Evolutionary conservation across 2,329 filamentous ascomycete species (phyloP).

Genomic region (Penicillium nordicum): DNA sequence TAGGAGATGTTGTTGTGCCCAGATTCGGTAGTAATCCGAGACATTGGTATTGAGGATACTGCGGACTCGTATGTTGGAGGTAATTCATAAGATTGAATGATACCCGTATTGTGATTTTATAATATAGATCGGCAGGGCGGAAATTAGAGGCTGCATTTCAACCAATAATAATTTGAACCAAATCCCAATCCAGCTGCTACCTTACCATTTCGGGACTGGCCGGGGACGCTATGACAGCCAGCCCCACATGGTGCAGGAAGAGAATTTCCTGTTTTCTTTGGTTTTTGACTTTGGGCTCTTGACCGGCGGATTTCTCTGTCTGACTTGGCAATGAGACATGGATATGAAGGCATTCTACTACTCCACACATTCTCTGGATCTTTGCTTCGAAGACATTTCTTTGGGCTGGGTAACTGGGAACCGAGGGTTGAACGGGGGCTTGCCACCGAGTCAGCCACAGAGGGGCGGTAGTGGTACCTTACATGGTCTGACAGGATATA

Average conservation of each 20-base stretch:
- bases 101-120: background rate
- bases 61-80: background rate
- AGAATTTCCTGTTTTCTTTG: conserved; percentile 12
- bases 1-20: background rate
- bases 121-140: conserved; percentile 21
- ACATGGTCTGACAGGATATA: conserved; percentile 1
- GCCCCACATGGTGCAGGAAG: conserved; percentile 17
- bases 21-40: background rate
- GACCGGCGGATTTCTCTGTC: background rate
- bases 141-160: conserved; percentile 11
- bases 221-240: background rate
- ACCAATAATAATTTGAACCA: background rate
- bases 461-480: conserved; percentile 1
- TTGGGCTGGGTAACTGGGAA: background rate
- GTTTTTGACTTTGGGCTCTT: background rate
- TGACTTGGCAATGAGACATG: background rate
- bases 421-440: background rate
- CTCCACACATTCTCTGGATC: background rate
- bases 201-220: conserved; percentile 10
- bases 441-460: conserved; percentile 3
- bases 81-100: background rate
- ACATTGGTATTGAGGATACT: background rate
- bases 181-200: conserved; percentile 6
- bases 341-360: background rate
- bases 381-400: background rate